Base-by-base conservation (phyloP, 176 grass and related monocot genomes). In the Poa annua region DNA sequence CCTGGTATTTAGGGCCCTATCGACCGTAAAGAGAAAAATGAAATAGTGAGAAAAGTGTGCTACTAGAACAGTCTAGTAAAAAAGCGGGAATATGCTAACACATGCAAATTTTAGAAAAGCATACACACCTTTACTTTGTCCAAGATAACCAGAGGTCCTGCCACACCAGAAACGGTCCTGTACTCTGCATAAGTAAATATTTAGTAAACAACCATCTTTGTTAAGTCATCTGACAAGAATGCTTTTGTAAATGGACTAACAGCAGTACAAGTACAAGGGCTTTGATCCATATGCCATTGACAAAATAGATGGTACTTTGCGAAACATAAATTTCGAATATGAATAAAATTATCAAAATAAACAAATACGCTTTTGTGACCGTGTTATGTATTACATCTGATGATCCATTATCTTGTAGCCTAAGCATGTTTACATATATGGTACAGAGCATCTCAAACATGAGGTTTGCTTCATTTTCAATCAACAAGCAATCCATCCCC, bases 81-180 rank as follows among this genome's bases (percentile, higher is more conserved):
- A 81, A 63, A 67, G 47, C 50, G 11, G 22, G 53, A 35, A 29
- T 52, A 51, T 48, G 35, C 22, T 54, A 88, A 14, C 6, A 76
- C 44, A 57, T 48, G 66, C 16, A 32, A 48, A 45, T 67, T 80
- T 36, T 5, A 90, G 76, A 83, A 68, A 77, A 70, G 13, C 22
- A 22, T 63, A 76, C 59, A 29, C 61, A 98, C 96, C 92, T 98
- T 98, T 80, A 98, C 96, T 98, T 98, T 98, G 3, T 98, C 96
- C 92, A 98, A 85, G 72, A 98, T 98, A 84, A 98, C 96, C 50
- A 98, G 76, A 87, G 96, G 96, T 85, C 96, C 96, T 16, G 96
- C 96, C 51, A 98, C 96, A 81, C 96, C 96, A 88, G 96, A 98
- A 45, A 98, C 87, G 12, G 96, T 98, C 76, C 96, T 98, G 88